Percentiles rank a stretch among this genome's conserved stretches.
phyloP scores from a whole-genome alignment of 225 moss, liverwort and hornwort genomes.

The Bryoerythrophyllum caledonicum region DNA sequence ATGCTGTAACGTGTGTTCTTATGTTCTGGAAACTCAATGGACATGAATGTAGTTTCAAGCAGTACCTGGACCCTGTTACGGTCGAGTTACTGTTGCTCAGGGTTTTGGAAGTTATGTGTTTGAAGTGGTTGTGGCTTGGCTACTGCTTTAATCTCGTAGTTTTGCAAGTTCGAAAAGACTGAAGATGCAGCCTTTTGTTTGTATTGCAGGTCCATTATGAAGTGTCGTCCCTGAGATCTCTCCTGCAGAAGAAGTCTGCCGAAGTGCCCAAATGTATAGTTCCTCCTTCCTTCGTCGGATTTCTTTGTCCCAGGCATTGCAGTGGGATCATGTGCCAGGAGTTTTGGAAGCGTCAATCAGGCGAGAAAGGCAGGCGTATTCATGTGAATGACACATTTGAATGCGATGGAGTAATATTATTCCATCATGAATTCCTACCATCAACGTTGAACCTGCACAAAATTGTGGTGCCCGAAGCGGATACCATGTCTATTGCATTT shows the following conservation, averaged over 20 bases:
- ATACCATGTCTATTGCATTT: slow-evolving; percentile 11
- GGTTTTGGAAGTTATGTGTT: not conserved
- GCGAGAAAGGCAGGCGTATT: not conserved
- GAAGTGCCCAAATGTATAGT: slow-evolving; percentile 30
- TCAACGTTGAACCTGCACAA: slow-evolving; percentile 10
- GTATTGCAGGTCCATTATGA: slow-evolving; percentile 28
- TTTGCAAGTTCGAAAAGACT: not conserved
- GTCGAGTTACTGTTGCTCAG: not conserved
- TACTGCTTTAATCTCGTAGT: not conserved
- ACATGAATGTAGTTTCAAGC: not conserved
- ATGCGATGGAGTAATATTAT: slow-evolving; percentile 4
- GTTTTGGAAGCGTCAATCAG: slow-evolving; percentile 5
- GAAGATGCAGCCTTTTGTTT: not conserved
- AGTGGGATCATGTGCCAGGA: slow-evolving; percentile 9
- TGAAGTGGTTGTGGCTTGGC: slow-evolving; percentile 5
- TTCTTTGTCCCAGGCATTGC: slow-evolving; percentile 4
- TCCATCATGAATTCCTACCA: slow-evolving; percentile 9
- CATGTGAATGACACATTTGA: slow-evolving; percentile 9
- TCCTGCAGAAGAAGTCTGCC: slow-evolving; percentile 20
- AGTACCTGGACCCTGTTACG: not conserved
- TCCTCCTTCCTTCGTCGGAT: slow-evolving; percentile 22
- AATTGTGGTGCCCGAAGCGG: slow-evolving; percentile 29
- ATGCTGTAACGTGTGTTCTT: not conserved
- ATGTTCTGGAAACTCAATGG: not conserved
- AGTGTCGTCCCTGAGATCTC: slow-evolving; percentile 16